Base-by-base conservation (phyloP, 805 yeast genomes). In the Debaryomyces prosopidis region DNA sequence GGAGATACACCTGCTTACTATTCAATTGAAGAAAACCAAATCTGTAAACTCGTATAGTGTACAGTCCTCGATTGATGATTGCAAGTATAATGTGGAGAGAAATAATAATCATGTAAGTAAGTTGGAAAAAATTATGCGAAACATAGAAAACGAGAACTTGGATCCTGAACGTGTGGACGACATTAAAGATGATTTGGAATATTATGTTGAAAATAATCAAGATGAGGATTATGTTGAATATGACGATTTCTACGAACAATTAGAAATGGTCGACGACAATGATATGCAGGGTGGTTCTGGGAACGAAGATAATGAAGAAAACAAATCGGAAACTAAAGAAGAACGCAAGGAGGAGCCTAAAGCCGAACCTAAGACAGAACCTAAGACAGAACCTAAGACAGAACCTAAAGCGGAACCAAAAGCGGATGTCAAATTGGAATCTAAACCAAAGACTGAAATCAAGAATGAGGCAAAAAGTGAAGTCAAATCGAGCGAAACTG, bases 171-270 rank as follows among this genome's bases (percentile, higher is more conserved):
- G 80, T 42, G 81, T 92, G 8, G 84, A 84, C 55, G 84, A 77
- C 17, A 80, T 89, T 46, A 84, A 85, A 60, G 98, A 92, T 43
- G 98, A 92, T 63, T 87, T 92, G 62, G 87, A 81, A 54, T 92
- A 94, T 69, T 91, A 89, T 64, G 94, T 94, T 26, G 98, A 94
- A 55, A 87, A 89, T 51, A 92, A 92, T 60, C 94, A 87, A 65
- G 97, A 90, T 45, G 91, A 84, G 4, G 96, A 91, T 58, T 92
- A 90, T 63, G 85, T 91, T 28, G 97, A 90, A 59, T 96, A 92
- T 65, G 97, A 91, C 55, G 90, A 89, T 11, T 80, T 92, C 49
- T 94, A 92, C 66, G 97, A 94, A 54, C 89, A 84, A 48, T 76
- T 94, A 55, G 90, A 85, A 36, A 77, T 90, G 36, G 83, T 76